Conservation (phyloP, 1,284 basidiomycete genomes). For the Albatrellus sp. region DNA sequence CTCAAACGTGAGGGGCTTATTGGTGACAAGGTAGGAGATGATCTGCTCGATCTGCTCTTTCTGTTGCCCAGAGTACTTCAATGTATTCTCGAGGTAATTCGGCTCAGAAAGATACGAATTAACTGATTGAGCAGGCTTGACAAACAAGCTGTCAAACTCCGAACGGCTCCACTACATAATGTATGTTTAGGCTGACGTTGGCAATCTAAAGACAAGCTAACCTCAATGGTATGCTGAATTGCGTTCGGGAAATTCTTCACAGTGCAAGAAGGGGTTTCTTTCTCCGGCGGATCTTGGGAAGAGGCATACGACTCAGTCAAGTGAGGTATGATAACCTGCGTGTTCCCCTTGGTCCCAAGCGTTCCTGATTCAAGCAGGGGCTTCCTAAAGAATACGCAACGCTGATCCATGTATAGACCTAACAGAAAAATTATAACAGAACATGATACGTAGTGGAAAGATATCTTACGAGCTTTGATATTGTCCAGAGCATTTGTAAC, state of each 20-base stretch:
- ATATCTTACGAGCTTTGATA: conserved; percentile 77
- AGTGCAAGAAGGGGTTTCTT: conserved; percentile 95
- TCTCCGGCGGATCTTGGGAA: conserved; percentile 98
- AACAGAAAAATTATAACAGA: conserved; percentile 3
- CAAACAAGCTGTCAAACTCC: conserved; percentile 88
- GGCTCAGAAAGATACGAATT: conserved; percentile 97
- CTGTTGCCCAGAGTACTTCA: conserved; percentile 86
- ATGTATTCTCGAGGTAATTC: conserved; percentile 85
- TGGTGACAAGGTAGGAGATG: conserved; percentile 80
- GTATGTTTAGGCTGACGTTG: conserved; percentile 4
- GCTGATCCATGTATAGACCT: conserved; percentile 98
- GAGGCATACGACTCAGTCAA: conserved; percentile 97
- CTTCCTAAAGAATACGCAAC: conserved; percentile 96
- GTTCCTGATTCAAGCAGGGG: conserved; percentile 97
- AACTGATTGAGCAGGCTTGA: conserved; percentile 89
- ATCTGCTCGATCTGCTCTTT: conserved; percentile 89
- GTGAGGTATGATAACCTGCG: conserved; percentile 92
- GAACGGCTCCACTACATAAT: conserved; percentile 76
- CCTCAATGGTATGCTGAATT: conserved; percentile 98
- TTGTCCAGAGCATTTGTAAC: conserved; percentile 99
- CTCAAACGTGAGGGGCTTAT: conserved; percentile 91
- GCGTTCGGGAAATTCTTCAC: conserved; percentile 99
- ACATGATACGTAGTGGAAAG: background rate
- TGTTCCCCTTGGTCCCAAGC: conserved; percentile 97
- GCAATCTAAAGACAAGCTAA: conserved; percentile 18